Conservation (phyloP, 495 filamentous ascomycete genomes). For the Aspergillus asperescens region DNA sequence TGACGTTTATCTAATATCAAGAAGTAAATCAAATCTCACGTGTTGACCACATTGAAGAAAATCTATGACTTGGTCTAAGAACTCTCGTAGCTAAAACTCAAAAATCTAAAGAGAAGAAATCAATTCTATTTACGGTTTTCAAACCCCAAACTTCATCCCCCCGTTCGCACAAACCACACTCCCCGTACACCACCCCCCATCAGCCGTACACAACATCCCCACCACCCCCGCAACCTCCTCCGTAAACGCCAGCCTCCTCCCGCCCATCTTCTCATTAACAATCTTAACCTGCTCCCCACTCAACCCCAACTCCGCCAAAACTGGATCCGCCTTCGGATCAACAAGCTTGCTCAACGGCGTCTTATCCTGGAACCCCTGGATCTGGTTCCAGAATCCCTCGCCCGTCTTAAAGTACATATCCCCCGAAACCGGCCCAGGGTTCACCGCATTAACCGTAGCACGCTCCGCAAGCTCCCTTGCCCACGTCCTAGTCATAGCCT, state of each 20-base stretch:
- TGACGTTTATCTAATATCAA: constrained; percentile 4
- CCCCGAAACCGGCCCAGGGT: constrained; percentile 80
- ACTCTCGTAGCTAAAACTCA: too few species aligned
- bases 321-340: constrained; percentile 27
- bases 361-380: constrained; percentile 58
- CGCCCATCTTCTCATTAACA: constrained; percentile 59
- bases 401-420: constrained; percentile 63
- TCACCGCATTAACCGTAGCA: constrained; percentile 79
- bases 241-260: constrained; percentile 60
- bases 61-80: too few species aligned
- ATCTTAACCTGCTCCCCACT: constrained; percentile 56
- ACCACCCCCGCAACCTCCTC: constrained; percentile 79
- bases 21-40: not conserved
- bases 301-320: constrained; percentile 41
- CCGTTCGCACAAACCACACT: constrained; percentile 86
- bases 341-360: constrained; percentile 57
- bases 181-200: constrained; percentile 76
- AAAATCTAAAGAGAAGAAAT: not conserved
- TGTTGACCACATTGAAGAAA: not conserved
- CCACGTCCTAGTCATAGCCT: constrained; percentile 93
- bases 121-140: too few species aligned
- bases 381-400: constrained; percentile 50
- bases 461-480: constrained; percentile 70
- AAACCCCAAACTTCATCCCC: constrained; percentile 52
- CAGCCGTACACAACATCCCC: constrained; percentile 71